These are phyloP conservation scores for Exophiala sp. DNA, from an alignment of 2,329 filamentous ascomycete species.

Conservation along the genomic window DNA sequence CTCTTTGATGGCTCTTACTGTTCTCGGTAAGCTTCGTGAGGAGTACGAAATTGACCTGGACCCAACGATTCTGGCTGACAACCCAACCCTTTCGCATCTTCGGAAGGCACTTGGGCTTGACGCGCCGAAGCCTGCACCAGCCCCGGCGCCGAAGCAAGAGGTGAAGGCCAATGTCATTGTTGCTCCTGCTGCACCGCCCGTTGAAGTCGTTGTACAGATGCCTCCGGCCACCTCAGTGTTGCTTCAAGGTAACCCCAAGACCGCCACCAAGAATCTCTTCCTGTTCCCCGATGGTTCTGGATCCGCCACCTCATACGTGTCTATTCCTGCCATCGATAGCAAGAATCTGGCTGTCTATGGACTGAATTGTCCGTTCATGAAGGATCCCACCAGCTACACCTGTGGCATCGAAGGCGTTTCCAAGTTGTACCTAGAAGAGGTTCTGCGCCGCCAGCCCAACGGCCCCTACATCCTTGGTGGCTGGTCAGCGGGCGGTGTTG, in stretches of 20 bases:
- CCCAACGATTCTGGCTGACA: conserved; percentile 42
- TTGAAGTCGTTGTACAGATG: conserved; percentile 28
- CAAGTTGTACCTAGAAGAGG: conserved; percentile 30
- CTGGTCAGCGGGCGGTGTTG: conserved; percentile 37
- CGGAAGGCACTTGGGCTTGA: conserved; percentile 36
- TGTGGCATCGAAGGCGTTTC: conserved; percentile 31
- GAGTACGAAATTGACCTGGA: conserved; percentile 39
- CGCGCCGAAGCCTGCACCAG: conserved; percentile 33
- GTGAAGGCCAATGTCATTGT: conserved; percentile 30
- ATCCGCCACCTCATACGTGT: conserved; percentile 43
- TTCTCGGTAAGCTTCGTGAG: conserved; percentile 43
- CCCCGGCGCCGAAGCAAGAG: conserved; percentile 25
- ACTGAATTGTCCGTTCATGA: conserved; percentile 43
- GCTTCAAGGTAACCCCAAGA: conserved; percentile 41
- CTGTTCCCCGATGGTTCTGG: conserved; percentile 44
- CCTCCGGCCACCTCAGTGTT: conserved; percentile 41
- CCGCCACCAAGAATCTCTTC: conserved; percentile 39
- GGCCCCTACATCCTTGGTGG: conserved; percentile 38
- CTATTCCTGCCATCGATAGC: conserved; percentile 37
- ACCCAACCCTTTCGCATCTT: conserved; percentile 39
- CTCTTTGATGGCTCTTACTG: conserved; percentile 42
- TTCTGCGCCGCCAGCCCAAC: conserved; percentile 33
- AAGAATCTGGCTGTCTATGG: conserved; percentile 41
- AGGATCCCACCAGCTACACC: conserved; percentile 30
- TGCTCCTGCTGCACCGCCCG: conserved; percentile 23